Base-by-base conservation (phyloP, 345 rosid genomes). In the Gossypium sturtianum region DNA sequence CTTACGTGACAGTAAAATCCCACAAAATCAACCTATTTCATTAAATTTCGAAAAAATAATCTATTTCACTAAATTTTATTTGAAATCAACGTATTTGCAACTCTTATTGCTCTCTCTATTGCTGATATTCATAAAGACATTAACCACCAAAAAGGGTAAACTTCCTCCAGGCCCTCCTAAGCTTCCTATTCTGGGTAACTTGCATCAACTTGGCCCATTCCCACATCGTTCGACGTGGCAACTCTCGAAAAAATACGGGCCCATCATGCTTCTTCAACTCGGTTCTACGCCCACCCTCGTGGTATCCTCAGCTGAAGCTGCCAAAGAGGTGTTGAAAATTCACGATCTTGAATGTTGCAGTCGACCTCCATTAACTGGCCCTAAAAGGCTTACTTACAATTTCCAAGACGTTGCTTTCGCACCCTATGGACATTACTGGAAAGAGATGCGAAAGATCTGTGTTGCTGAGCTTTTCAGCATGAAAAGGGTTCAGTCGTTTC, bases 401-500 rank as follows among this genome's bases (percentile, higher is more conserved):
- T 74, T 53, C 9, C 68, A 70, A 8, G 85, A 80, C 69, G 48
- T 80, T 9, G 72, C 51, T 53, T 84, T 84, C 49, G 67, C 76
- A 7, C 85, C 83, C 10, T 80, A 80, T 20, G 77, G 82, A 54
- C 77, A 80, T 6, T 74, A 80, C 23, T 78, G 81, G 84, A 84
- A 49, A 11, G 79, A 73, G 52, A 27, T 72, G 23, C 49, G 82
- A 1, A 84, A 82, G 59, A 47, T 63, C 5, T 80, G 60, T n/a
- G 64, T 76, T 23, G 12, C 56, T 3, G 76, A 80, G 23, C 74
- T 82, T 15, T 66, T 82, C 45, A 74, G 47, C 77, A 1, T 27
- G 15, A 80, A 74, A 43, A 80, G 75, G 51, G 71, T 71, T 19
- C 74, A 74, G 3, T 80, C 76, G 13, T 80, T 75, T 3, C 48